phyloP scores from a whole-genome alignment of 352 stramenopile genomes.

The Phytophthora macrochlamydospora region DNA sequence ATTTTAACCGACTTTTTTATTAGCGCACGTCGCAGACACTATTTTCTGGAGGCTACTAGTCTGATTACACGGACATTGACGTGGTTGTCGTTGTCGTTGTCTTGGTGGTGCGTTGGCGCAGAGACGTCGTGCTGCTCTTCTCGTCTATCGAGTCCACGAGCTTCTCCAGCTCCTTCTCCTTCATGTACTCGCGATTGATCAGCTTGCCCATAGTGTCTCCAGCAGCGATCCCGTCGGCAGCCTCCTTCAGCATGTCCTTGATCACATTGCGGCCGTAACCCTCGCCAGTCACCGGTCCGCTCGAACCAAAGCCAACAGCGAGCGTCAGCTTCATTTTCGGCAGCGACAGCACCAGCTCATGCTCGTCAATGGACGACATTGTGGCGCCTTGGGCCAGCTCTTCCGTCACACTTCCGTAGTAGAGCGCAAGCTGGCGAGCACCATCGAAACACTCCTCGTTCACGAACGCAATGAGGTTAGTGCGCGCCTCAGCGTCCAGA shows the following conservation, averaged over 20 bases:
- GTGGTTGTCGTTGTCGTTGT: slow-evolving; percentile 24
- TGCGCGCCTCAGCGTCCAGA: slow-evolving; percentile 74
- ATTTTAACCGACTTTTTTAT: neutral
- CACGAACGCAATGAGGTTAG: slow-evolving; percentile 72
- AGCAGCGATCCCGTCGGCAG: slow-evolving; percentile 51
- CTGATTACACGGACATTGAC: slow-evolving; percentile 18
- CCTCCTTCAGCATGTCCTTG: slow-evolving; percentile 71
- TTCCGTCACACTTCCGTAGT: slow-evolving; percentile 85
- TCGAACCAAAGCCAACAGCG: slow-evolving; percentile 82
- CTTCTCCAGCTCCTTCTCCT: slow-evolving; percentile 56
- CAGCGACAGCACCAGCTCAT: slow-evolving; percentile 73
- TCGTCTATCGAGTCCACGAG: slow-evolving; percentile 45
- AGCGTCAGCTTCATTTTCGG: slow-evolving; percentile 87
- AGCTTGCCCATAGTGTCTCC: slow-evolving; percentile 83
- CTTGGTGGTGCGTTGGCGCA: slow-evolving; percentile 56
- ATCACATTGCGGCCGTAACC: slow-evolving; percentile 76
- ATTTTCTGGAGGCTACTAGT: neutral
- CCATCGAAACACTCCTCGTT: slow-evolving; percentile 83
- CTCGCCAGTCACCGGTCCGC: slow-evolving; percentile 71
- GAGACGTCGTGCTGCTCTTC: slow-evolving; percentile 28
- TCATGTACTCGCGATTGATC: slow-evolving; percentile 71
- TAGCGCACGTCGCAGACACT: neutral
- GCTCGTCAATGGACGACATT: slow-evolving; percentile 81
- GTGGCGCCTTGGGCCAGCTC: slow-evolving; percentile 66
- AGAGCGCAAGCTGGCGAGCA: slow-evolving; percentile 71